A percentile compares a stretch with the other conserved stretches of the same genome.
phyloP scores from a whole-genome alignment of 441 rosid genomes.

The Breynia disticha region DNA sequence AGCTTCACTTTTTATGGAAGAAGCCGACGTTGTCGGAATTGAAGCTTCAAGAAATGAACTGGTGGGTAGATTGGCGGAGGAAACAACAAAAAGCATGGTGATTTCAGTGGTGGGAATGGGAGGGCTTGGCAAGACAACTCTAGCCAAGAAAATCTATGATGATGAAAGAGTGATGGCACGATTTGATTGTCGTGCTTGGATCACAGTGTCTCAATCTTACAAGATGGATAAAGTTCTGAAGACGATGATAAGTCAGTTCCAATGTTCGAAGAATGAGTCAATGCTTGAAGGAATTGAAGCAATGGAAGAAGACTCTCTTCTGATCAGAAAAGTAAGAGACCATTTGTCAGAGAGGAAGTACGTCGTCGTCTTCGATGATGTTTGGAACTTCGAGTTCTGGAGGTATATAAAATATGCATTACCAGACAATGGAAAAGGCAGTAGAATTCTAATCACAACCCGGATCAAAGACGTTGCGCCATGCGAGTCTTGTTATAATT shows the following conservation, averaged over 20 bases:
- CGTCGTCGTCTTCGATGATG: constrained; percentile 3
- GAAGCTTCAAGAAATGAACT: constrained; percentile 5
- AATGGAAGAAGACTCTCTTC: background rate
- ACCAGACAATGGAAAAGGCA: constrained; percentile 1
- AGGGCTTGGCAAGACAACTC: constrained; percentile 10
- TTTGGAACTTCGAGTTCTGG: constrained; percentile 3
- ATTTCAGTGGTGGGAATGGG: constrained; percentile 13
- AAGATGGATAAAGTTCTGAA: background rate
- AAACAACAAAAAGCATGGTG: background rate
- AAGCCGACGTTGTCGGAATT: constrained; percentile 14
- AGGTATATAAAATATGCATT: constrained; percentile 1
- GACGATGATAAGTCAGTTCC: constrained; percentile 1
- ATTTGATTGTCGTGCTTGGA: constrained; percentile 11
- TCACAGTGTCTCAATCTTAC: constrained; percentile 11
- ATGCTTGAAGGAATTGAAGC: background rate
- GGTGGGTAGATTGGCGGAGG: constrained; percentile 1
- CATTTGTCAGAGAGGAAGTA: constrained; percentile 1
- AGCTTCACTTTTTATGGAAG: constrained; percentile 11
- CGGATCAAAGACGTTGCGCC: background rate
- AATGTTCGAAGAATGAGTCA: background rate
- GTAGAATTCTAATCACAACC: constrained; percentile 3
- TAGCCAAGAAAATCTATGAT: constrained; percentile 10
- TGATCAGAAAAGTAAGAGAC: background rate
- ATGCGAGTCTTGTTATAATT: background rate
- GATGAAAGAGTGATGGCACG: background rate